Evolutionary conservation across 805 yeast species (phyloP), one percentile per base, ranked within the genome.

Genomic region (Yamadazyma nakazawae): DNA sequence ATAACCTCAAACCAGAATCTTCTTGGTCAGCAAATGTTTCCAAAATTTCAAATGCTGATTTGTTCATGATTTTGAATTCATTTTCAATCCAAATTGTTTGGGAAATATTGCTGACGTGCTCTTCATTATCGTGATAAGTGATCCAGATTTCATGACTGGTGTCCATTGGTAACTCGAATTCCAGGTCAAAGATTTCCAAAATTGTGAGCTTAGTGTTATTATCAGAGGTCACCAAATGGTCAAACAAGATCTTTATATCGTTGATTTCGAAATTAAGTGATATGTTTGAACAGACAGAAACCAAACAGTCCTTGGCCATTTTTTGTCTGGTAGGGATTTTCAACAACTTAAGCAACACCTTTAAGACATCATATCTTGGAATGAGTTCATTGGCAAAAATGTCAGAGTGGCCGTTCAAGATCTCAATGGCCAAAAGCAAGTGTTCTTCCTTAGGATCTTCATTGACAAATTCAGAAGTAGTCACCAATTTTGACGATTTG

Each of bases 361-460:
- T 66, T 48, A 92, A 66, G 32, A 89, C 78, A 5, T 79, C 75
- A 4, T 73, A 67, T 59, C 97, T 79, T 16, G 96, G 95, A 47
- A 88, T 80, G 0, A 79, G 63, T 0, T 74, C 73, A 57, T 84
- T 83, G 53, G 77, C 81, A 59, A 94, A 85, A 12, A 74, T 75
- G 53, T 82, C 90, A 18, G 84, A 76, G 57, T 86, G 91, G 2
- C 77, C 76, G 35, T 82, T 73, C 46, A 92, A 71, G 35, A 90
- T 81, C 57, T 88, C 95, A 55, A 91, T 64, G 0, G 92, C 85
- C 47, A 92, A 68, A 42, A 86, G 64, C 42, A 90, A 69, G 56
- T 88, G 92, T 61, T 90, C 97, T 63, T 91, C 97, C 59, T 86
- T 90, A n/a, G 82, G 82, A 54, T 83, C 88, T 61, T 88, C 96